A percentile compares a stretch with the other conserved stretches of the same genome.
Evolutionary conservation across 169 alveolate species (phyloP).

Genomic region (Plasmodium gallinaceum): DNA sequence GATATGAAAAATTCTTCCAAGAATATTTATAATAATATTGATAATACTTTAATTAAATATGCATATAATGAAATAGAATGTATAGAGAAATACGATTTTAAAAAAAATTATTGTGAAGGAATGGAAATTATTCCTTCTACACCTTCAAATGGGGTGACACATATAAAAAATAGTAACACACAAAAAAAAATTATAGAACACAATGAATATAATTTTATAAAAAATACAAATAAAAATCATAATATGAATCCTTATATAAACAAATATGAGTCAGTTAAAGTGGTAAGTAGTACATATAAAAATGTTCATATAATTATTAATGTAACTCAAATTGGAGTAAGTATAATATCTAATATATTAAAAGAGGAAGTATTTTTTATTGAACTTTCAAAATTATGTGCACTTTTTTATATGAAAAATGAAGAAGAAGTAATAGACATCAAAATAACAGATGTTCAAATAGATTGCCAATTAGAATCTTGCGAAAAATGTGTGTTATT

Average conservation of each 20-base stretch:
- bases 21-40: not conserved
- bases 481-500: constrained; percentile 80
- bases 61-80: not conserved
- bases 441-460: constrained; percentile 86
- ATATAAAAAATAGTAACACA: not conserved
- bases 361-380: constrained; percentile 89
- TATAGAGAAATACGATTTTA: not conserved
- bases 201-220: not conserved
- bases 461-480: constrained; percentile 87
- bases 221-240: not conserved
- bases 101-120: not conserved
- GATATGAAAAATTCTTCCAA: not conserved
- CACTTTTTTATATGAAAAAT: constrained; percentile 84
- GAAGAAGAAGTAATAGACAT: constrained; percentile 87
- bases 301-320: constrained; percentile 78
- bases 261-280: constrained; percentile 31
- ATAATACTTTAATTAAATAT: not conserved
- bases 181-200: not conserved
- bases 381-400: constrained; percentile 85
- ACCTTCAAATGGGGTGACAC: not conserved
- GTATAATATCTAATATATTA: constrained; percentile 85
- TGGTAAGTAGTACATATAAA: constrained; percentile 54
- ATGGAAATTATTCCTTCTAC: not conserved
- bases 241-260: not conserved
- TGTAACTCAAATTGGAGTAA: constrained; percentile 86